Conservation (phyloP, 345 rosid species). For the Eucalyptus curtisii region DNA sequence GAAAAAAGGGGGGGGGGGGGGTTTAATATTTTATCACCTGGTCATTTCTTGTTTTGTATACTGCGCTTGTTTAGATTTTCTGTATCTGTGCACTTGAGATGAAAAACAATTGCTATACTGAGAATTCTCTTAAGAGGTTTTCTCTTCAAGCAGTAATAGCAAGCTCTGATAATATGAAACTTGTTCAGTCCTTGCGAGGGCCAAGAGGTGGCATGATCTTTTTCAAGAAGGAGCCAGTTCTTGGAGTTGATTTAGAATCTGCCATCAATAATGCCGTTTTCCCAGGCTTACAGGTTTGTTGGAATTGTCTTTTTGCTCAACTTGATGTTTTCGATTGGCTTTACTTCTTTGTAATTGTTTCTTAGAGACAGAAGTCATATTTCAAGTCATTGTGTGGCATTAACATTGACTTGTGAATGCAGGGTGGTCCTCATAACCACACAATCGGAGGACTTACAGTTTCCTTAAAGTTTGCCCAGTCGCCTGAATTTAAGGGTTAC, state of each 20-base stretch:
- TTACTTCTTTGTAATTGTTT: background rate
- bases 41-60: background rate
- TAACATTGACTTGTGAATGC: background rate
- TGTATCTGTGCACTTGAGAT: background rate
- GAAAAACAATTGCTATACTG: background rate
- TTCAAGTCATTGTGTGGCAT: background rate
- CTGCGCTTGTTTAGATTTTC: background rate
- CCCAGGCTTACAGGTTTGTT: constrained; percentile 79
- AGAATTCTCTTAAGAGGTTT: background rate
- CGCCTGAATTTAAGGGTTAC: constrained; percentile 58
- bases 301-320: background rate
- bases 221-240: constrained; percentile 65
- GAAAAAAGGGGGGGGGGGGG: rapidly evolving
- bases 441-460: constrained; percentile 89
- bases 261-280: constrained; percentile 94
- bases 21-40: background rate
- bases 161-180: background rate
- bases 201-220: constrained; percentile 99
- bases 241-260: constrained; percentile 73
- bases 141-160: background rate
- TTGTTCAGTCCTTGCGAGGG: constrained; percentile 79
- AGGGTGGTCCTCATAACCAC: constrained; percentile 99
- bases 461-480: constrained; percentile 77
- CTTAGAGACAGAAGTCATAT: background rate
- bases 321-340: background rate